Conservation (phyloP, 176 grass and related monocot species). For the Thalia dealbata region DNA sequence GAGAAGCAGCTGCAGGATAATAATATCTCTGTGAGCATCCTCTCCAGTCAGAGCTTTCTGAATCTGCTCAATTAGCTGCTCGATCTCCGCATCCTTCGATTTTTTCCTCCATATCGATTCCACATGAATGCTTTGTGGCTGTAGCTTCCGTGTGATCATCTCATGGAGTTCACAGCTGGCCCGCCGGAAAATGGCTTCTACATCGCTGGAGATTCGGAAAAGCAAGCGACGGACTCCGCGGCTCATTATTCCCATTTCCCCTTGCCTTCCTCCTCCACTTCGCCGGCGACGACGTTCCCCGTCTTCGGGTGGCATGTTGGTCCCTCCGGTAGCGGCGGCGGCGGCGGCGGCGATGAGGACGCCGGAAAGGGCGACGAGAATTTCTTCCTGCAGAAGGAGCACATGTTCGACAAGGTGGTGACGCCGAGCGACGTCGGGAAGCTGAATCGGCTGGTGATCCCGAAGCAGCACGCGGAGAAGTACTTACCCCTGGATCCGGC, state of each 20-base stretch:
- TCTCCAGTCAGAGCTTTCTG: too few relatives aligned
- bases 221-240: background rate
- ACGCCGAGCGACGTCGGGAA: conserved; percentile 97
- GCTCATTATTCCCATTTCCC: background rate
- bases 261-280: background rate
- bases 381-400: conserved; percentile 52
- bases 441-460: conserved; percentile 95
- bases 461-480: conserved; percentile 96
- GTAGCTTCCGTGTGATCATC: background rate
- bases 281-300: background rate
- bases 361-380: background rate
- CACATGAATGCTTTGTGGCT: background rate
- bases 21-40: too few relatives aligned
- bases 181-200: background rate
- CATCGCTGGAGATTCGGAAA: background rate
- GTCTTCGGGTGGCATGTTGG: background rate
- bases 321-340: background rate
- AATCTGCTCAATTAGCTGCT: too few relatives aligned
- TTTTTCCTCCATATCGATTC: background rate
- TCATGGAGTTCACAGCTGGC: background rate
- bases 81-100: background rate
- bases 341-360: background rate
- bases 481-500: conserved; percentile 72
- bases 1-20: too few relatives aligned
- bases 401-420: conserved; percentile 98